Conservation (phyloP, 768 basidiomycete genomes). For the Mycena galopus region DNA sequence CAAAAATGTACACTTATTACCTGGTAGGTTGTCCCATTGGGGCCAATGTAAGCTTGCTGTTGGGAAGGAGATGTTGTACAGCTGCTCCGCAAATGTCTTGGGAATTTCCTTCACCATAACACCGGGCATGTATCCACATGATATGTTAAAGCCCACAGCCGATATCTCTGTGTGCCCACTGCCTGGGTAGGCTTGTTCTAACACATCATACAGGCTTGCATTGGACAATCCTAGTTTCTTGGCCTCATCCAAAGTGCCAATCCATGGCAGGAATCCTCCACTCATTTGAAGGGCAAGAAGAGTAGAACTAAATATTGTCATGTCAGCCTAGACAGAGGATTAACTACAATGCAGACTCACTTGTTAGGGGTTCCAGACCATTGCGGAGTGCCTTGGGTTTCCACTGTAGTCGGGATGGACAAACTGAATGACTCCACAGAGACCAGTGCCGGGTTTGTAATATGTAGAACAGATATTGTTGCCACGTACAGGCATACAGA, state of each 20-base stretch:
- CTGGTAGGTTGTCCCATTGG: not conserved
- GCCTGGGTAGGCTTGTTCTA: not conserved
- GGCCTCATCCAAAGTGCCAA: not conserved
- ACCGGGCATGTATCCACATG: not conserved
- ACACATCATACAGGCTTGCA: not conserved
- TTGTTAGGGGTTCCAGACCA: not conserved
- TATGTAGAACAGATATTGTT: not conserved
- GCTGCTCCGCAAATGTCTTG: too few relatives aligned
- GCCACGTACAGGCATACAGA: not conserved
- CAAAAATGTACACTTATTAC: not conserved
- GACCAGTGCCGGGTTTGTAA: not conserved
- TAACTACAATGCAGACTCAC: not conserved
- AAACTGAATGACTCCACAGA: not conserved
- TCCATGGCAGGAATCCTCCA: not conserved
- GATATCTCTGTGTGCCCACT: not conserved
- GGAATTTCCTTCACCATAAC: not conserved
- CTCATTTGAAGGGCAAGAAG: not conserved
- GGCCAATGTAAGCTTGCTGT: not conserved
- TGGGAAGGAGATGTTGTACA: conserved; percentile 2
- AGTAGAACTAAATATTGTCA: not conserved
- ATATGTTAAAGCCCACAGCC: not conserved
- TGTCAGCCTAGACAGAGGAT: not conserved
- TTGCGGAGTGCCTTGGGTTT: not conserved
- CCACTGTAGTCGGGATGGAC: not conserved
- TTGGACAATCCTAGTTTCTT: not conserved